These are phyloP conservation scores for Myrica gale DNA, from an alignment of 306 rosid genomes.

Conservation along the genomic window DNA sequence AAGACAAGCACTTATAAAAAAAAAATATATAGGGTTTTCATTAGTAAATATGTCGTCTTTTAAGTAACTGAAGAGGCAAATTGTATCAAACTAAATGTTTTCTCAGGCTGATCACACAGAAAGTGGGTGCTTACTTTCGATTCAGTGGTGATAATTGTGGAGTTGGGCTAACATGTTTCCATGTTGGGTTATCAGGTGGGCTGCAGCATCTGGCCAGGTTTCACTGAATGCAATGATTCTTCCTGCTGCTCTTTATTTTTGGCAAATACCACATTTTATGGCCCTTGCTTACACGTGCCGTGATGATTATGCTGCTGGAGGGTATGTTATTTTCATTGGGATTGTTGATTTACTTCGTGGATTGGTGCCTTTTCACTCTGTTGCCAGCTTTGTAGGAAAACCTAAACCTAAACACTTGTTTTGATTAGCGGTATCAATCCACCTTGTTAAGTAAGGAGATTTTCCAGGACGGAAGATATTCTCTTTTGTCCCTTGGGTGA, in stretches of 20 bases:
- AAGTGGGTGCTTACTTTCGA: neutral
- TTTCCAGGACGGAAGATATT: neutral
- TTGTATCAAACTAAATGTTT: neutral
- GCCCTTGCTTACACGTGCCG: slow-evolving; percentile 96
- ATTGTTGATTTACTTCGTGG: too few species aligned
- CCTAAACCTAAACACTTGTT: neutral
- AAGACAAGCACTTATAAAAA: too few species aligned
- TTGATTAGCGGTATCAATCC: neutral
- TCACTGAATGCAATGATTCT: slow-evolving; percentile 79
- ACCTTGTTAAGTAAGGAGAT: neutral
- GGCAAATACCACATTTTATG: slow-evolving; percentile 99
- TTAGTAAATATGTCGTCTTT: neutral
- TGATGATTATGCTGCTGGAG: slow-evolving; percentile 88
- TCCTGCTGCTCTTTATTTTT: slow-evolving; percentile 94
- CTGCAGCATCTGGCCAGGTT: slow-evolving; percentile 80
- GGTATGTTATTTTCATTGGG: slow-evolving; percentile 37
- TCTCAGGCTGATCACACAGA: neutral
- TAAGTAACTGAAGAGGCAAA: neutral
- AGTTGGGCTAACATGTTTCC: slow-evolving; percentile 13
- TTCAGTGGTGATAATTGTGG: neutral
- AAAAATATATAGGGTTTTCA: too few species aligned
- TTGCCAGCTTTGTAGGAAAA: too few species aligned
- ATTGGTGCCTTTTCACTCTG: too few species aligned
- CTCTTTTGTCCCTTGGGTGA: slow-evolving; percentile 8
- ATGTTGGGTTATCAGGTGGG: slow-evolving; percentile 63